Percentiles rank a stretch among this genome's conserved stretches.
Evolutionary conservation across 441 rosid species (phyloP).

Genomic region (Viola pubescens): DNA sequence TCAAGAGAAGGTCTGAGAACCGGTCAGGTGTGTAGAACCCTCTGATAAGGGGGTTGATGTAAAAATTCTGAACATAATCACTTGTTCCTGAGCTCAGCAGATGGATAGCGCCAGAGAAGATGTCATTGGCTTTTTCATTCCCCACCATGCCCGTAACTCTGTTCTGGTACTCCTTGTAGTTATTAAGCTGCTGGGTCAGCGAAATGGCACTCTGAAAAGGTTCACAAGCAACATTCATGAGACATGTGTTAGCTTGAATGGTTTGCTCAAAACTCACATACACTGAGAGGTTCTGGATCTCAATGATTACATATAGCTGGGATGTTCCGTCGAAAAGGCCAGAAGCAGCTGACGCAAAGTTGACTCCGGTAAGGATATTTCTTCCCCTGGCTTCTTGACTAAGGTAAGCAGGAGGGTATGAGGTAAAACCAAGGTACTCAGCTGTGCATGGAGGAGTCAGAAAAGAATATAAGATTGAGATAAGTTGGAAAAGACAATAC

Average conservation of each 20-base stretch:
- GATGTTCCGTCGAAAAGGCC: constrained; percentile 76
- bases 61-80: constrained; percentile 86
- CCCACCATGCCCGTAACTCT: constrained; percentile 42
- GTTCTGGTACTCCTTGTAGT: constrained; percentile 66
- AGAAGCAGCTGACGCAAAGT: constrained; percentile 91
- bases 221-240: constrained; percentile 11
- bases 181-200: constrained; percentile 62
- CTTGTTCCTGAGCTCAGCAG: constrained; percentile 86
- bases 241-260: background rate
- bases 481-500: background rate
- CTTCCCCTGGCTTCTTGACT: constrained; percentile 56
- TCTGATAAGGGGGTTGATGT: constrained; percentile 52
- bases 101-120: constrained; percentile 61
- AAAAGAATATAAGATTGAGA: background rate
- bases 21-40: constrained; percentile 45
- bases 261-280: background rate
- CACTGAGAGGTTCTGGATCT: background rate
- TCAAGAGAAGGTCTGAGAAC: constrained; percentile 59
- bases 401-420: constrained; percentile 82
- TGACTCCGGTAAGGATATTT: constrained; percentile 59
- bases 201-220: constrained; percentile 58
- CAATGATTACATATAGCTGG: constrained; percentile 43
- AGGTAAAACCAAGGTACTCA: constrained; percentile 76
- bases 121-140: constrained; percentile 30
- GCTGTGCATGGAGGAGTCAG: constrained; percentile 37